Percentiles rank a stretch among this genome's conserved stretches.
Evolutionary conservation across 345 rosid species (phyloP).

Genomic region (Brassica incana): DNA sequence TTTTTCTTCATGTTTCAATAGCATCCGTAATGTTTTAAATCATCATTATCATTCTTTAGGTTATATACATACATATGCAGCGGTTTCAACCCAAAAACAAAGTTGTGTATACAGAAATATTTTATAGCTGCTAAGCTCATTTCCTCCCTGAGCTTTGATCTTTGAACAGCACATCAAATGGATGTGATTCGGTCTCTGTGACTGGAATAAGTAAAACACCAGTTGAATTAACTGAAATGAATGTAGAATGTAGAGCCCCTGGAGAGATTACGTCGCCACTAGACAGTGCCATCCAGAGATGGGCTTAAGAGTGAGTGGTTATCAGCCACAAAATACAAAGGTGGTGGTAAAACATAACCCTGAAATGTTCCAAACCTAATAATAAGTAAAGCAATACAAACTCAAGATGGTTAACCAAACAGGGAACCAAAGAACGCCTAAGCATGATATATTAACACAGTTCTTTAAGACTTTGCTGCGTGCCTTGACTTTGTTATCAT

Average conservation of each 20-base stretch:
- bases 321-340: no score
- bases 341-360: no score
- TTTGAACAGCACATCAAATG: not conserved
- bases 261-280: not conserved
- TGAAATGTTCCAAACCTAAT: no score
- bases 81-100: not conserved
- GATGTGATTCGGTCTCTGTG: not conserved
- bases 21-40: not conserved
- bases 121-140: not conserved
- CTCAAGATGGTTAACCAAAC: not conserved
- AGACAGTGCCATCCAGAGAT: not conserved
- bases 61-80: not conserved
- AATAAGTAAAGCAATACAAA: no score
- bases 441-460: not conserved
- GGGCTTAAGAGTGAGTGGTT: not conserved
- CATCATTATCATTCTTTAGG: not conserved
- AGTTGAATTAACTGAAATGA: not conserved
- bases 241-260: not conserved
- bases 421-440: no score
- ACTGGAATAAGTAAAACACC: not conserved
- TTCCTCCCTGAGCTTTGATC: not conserved
- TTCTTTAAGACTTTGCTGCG: no score
- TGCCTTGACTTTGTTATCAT: no score
- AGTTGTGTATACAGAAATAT: not conserved
- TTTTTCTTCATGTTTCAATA: not conserved